Conservation (phyloP, 148 eudicot genomes). For the Pouteria glomerata region DNA sequence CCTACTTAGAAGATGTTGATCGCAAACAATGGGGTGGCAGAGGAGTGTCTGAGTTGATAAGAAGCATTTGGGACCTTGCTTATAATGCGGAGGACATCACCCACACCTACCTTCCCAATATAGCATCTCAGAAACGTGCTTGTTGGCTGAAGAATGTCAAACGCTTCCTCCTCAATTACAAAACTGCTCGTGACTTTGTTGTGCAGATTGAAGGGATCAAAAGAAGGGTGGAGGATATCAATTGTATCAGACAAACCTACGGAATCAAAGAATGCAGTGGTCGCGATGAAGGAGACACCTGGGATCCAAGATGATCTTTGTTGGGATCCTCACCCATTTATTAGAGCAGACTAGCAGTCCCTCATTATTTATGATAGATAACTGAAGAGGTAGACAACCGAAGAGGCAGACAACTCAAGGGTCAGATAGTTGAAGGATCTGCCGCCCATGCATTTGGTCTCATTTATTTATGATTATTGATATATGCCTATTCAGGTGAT, state of each 20-base stretch:
- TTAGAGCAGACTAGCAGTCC: no score
- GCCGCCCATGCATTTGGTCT: no score
- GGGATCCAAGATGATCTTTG: not conserved
- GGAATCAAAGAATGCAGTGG: not conserved
- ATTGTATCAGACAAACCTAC: not conserved
- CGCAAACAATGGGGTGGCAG: not conserved
- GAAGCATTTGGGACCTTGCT: constrained; percentile 3
- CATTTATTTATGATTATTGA: no score
- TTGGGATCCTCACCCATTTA: no score
- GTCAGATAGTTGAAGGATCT: no score
- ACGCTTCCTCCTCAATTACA: no score
- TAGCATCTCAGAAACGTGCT: not conserved
- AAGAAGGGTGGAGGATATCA: not conserved
- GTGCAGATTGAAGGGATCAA: constrained; percentile 2
- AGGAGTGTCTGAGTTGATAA: not conserved
- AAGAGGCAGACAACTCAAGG: no score
- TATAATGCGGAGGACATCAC: constrained; percentile 3
- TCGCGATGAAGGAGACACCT: not conserved
- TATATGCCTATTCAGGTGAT: no score
- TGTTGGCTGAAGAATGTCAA: no score
- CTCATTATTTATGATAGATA: no score
- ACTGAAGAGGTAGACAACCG: no score
- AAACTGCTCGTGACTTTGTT: not conserved
- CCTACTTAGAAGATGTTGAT: constrained; percentile 13
- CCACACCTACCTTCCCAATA: not conserved